phyloP scores from a whole-genome alignment of 148 eudicot genomes.

The Spergularia marina region DNA sequence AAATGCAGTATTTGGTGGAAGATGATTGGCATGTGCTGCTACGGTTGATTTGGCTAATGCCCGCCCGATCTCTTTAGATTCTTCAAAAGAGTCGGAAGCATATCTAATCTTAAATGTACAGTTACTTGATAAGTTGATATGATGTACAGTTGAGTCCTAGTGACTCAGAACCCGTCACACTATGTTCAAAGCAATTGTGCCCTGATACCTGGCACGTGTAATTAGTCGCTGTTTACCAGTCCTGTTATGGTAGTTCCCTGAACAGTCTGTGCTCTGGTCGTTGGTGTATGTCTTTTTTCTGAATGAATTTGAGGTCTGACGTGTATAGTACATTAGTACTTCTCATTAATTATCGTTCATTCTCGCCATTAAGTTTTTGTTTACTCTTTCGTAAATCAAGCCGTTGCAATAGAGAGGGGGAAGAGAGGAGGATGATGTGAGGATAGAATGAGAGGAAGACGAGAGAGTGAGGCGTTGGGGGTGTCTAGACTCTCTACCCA shows the following conservation, averaged over 20 bases:
- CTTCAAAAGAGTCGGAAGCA: neutral
- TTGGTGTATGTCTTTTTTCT: neutral
- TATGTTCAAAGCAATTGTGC: constrained; percentile 4
- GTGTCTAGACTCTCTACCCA: too few relatives aligned
- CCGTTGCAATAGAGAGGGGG: too few relatives aligned
- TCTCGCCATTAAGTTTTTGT: neutral
- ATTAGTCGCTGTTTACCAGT: constrained; percentile 4
- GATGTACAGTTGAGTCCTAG: constrained; percentile 10
- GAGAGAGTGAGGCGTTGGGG: too few relatives aligned
- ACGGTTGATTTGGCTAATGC: constrained; percentile 3
- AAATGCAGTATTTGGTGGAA: constrained; percentile 20
- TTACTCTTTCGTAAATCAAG: too few relatives aligned
- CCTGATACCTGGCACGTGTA: constrained; percentile 15
- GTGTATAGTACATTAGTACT: constrained; percentile 6
- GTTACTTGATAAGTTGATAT: constrained; percentile 5
- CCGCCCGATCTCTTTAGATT: neutral
- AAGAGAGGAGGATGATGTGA: too few relatives aligned
- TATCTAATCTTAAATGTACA: constrained; percentile 19
- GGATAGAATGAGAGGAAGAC: too few relatives aligned
- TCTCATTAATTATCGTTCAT: neutral
- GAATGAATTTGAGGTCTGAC: constrained; percentile 11
- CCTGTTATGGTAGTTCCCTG: neutral
- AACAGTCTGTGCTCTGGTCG: neutral
- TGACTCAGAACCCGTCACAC: neutral
- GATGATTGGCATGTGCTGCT: constrained; percentile 1